Percentiles rank a stretch among this genome's conserved stretches.
Evolutionary conservation across 2,329 filamentous ascomycete genomes (phyloP).

Genomic region (Diaporthe australafricana): DNA sequence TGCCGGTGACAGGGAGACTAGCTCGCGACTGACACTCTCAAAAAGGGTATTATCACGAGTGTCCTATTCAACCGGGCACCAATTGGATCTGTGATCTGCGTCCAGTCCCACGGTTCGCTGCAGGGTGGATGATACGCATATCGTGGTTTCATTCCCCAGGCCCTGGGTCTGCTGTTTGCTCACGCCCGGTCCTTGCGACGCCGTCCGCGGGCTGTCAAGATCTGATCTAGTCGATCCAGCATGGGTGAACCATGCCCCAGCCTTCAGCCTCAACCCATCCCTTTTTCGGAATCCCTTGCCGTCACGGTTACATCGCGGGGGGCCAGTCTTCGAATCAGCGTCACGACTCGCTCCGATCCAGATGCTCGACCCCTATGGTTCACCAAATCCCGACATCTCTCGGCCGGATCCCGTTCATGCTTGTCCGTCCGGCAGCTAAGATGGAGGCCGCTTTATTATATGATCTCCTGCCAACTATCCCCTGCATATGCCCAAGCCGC

Average conservation of each 20-base stretch:
- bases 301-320: slow-evolving; percentile 15
- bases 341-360: slow-evolving; percentile 13
- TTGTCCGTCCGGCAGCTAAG: neutral
- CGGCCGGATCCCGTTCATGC: slow-evolving; percentile 6
- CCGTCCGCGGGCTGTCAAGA: slow-evolving; percentile 2
- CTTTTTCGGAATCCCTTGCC: slow-evolving; percentile 27
- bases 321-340: slow-evolving; percentile 1
- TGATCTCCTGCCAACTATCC: slow-evolving; percentile 27
- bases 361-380: slow-evolving; percentile 8
- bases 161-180: neutral
- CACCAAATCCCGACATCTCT: slow-evolving; percentile 16
- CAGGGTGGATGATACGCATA: slow-evolving; percentile 12
- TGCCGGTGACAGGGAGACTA: slow-evolving; percentile 21
- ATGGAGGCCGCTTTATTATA: slow-evolving; percentile 19
- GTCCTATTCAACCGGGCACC: neutral
- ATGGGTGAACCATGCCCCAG: slow-evolving; percentile 13
- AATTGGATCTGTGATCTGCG: slow-evolving; percentile 4
- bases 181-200: neutral
- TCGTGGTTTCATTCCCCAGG: slow-evolving; percentile 3
- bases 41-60: slow-evolving; percentile 28
- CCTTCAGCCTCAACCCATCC: slow-evolving; percentile 21
- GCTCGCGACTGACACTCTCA: slow-evolving; percentile 22
- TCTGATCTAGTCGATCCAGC: slow-evolving; percentile 2
- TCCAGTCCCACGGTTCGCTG: slow-evolving; percentile 1
- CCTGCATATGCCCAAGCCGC: slow-evolving; percentile 3